Percentiles rank a stretch among this genome's conserved stretches.
phyloP scores from a whole-genome alignment of 2,329 filamentous ascomycete genomes.

The Fusarium palustre region DNA sequence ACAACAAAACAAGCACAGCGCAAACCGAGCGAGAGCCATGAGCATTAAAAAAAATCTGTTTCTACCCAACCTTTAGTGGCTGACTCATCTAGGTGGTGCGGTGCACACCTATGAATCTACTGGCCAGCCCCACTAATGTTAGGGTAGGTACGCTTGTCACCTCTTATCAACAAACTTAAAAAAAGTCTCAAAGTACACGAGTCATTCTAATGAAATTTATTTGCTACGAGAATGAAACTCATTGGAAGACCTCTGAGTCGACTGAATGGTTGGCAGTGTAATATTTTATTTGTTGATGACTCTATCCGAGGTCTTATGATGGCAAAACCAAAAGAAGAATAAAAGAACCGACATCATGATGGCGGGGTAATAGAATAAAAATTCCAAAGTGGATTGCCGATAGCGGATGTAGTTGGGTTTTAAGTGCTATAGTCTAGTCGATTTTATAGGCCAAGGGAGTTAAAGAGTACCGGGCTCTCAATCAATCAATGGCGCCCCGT shows the following conservation, averaged over 20 bases:
- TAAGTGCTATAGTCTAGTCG: background rate
- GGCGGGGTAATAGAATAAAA: slow-evolving; percentile 6
- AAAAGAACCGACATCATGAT: slow-evolving; percentile 3
- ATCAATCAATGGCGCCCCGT: background rate
- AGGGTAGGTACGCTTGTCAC: slow-evolving; percentile 5
- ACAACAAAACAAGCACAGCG: background rate
- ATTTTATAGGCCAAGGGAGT: background rate
- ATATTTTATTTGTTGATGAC: background rate
- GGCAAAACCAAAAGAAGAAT: background rate
- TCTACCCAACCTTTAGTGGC: slow-evolving; percentile 11
- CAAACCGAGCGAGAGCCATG: background rate
- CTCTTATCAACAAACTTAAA: slow-evolving; percentile 1
- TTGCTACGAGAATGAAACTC: background rate
- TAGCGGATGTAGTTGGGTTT: background rate
- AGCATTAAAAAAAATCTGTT: slow-evolving; percentile 9
- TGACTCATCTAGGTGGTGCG: slow-evolving; percentile 1
- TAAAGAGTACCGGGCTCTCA: background rate
- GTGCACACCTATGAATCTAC: background rate
- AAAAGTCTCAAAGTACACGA: background rate
- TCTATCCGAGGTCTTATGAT: background rate
- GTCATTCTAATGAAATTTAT: background rate
- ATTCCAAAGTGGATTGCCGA: slow-evolving; percentile 5
- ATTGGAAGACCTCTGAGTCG: too few relatives aligned
- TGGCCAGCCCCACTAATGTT: slow-evolving; percentile 4
- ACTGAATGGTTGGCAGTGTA: background rate